These are phyloP conservation scores for Penicillium bialowiezense DNA, from an alignment of 495 filamentous ascomycete species.

Conservation along the genomic window DNA sequence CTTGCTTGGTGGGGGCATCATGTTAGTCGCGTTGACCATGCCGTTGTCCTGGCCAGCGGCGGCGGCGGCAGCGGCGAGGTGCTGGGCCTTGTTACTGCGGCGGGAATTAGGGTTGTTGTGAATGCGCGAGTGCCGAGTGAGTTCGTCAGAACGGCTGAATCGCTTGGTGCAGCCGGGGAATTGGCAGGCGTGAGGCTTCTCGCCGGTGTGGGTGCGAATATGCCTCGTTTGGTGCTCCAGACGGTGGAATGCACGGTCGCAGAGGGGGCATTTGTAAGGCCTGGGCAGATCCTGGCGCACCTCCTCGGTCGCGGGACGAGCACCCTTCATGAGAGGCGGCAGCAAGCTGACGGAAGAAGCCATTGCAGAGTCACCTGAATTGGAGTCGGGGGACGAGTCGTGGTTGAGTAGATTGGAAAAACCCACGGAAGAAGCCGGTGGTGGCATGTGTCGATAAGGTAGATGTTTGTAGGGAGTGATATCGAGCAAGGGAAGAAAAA, in stretches of 20 bases:
- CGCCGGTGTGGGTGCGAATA: slow-evolving; percentile 95
- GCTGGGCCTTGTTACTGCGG: slow-evolving; percentile 84
- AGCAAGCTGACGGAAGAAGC: slow-evolving; percentile 65
- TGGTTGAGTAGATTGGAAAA: slow-evolving; percentile 77
- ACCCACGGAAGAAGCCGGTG: slow-evolving; percentile 67
- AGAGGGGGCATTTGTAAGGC: slow-evolving; percentile 97
- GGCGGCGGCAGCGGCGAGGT: slow-evolving; percentile 54
- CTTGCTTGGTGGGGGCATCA: slow-evolving; percentile 74
- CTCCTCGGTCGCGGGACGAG: slow-evolving; percentile 57
- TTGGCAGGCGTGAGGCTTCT: slow-evolving; percentile 95
- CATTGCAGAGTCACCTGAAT: slow-evolving; percentile 56
- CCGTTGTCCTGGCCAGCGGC: slow-evolving; percentile 48
- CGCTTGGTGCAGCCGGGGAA: slow-evolving; percentile 96
- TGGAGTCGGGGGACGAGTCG: slow-evolving; percentile 29
- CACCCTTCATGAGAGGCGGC: slow-evolving; percentile 64
- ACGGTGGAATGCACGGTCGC: slow-evolving; percentile 98
- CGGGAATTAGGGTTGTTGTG: slow-evolving; percentile 98
- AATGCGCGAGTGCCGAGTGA: slow-evolving; percentile 95
- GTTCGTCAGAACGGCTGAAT: slow-evolving; percentile 94
- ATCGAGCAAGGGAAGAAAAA: slow-evolving; percentile 7
- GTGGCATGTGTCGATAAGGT: slow-evolving; percentile 64
- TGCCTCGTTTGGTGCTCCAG: slow-evolving; percentile 97
- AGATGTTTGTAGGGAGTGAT: no score
- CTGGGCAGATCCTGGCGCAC: slow-evolving; percentile 79
- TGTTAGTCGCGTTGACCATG: slow-evolving; percentile 50